Percentiles rank a stretch among this genome's conserved stretches.
These are phyloP conservation scores for Tuber magnatum DNA, from an alignment of 495 filamentous ascomycete species.

Conservation along the genomic window DNA sequence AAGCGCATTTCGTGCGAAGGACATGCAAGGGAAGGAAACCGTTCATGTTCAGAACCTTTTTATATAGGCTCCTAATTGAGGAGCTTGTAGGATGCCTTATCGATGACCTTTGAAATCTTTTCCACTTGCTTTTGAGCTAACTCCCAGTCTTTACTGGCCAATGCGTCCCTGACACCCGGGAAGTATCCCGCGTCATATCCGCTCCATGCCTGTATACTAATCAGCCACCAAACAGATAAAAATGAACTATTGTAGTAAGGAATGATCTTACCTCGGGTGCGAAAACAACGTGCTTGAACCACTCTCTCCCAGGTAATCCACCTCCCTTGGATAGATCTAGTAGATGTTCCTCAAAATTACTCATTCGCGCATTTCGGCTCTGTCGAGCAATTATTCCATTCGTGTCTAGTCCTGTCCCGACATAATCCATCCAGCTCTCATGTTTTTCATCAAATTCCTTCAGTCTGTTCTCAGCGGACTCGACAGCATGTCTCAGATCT, in stretches of 20 bases:
- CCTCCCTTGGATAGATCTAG: conserved; percentile 57
- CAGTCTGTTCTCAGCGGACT: conserved; percentile 54
- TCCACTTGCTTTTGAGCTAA: conserved; percentile 62
- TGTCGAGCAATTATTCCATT: conserved; percentile 28
- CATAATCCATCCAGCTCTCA: conserved; percentile 68
- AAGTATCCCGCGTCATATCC: conserved; percentile 70
- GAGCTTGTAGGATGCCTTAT: conserved; percentile 54
- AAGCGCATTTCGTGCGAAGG: conserved; percentile 9
- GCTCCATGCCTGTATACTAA: conserved; percentile 54
- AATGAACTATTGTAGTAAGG: conserved; percentile 1
- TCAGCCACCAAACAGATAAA: conserved; percentile 22
- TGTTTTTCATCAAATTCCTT: conserved; percentile 66
- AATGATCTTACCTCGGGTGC: conserved; percentile 58
- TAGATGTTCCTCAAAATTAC: conserved; percentile 72
- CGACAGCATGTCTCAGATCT: conserved; percentile 55
- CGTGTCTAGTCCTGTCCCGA: conserved; percentile 62
- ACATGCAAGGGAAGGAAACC: background rate
- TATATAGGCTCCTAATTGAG: conserved; percentile 24
- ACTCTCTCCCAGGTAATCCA: conserved; percentile 80
- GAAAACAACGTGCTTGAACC: conserved; percentile 91
- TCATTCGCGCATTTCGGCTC: conserved; percentile 58
- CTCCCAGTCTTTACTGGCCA: conserved; percentile 64
- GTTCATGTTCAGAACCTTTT: background rate
- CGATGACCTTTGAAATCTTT: conserved; percentile 63
- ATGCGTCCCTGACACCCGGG: conserved; percentile 74